Evolutionary conservation across 768 basidiomycete genomes (phyloP), one percentile per base, ranked within the genome.

Genomic region (Macrolepiota albuminosa): DNA sequence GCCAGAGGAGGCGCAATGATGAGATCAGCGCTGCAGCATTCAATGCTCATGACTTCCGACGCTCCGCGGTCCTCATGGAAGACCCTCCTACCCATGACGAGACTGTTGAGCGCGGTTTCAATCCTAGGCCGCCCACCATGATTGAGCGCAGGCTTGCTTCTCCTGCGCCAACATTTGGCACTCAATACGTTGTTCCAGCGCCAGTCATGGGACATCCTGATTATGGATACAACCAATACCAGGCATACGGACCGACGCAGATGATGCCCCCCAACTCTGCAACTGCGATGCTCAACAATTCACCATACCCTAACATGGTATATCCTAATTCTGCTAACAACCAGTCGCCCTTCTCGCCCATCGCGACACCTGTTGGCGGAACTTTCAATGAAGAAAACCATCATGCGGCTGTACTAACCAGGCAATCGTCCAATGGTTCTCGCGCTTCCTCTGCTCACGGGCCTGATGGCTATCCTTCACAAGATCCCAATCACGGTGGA

Each of bases 41-140:
- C 70, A 78, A 83, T 61, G 71, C 85, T 1, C 70, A 73, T 47
- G 79, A 79, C 10, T 88, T 88, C 78, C 81, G 83, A 54, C 84
- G 85, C 55, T 89, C 88, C 14, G 82, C 81, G n/a, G 68, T 85
- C 16, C 69, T 88, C 26, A 72, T 85, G 26, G 75, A 83, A 50
- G 86, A 87, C 63, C 78, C 81, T n/a, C 74, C 73, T 31, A 73
- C 74, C 5, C 75, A 74, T 48, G 73, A 76, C 48, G 76, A 76
- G 58, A 73, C 70, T 48, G 68, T 74, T 56, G 72, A 72, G 24
- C 72, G 71, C 33, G 76, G 80, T 0, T 79, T 72, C 66, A 82
- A 82, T 59, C 82, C 82, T 18, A 80, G 83, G 24, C 84, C 86
- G 1, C 86, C 87, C n/a, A 76, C 79, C 33, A 68, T 68, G 68